These are phyloP conservation scores for Linaria vulgaris DNA, from an alignment of 257 asterid species.

Conservation along the genomic window DNA sequence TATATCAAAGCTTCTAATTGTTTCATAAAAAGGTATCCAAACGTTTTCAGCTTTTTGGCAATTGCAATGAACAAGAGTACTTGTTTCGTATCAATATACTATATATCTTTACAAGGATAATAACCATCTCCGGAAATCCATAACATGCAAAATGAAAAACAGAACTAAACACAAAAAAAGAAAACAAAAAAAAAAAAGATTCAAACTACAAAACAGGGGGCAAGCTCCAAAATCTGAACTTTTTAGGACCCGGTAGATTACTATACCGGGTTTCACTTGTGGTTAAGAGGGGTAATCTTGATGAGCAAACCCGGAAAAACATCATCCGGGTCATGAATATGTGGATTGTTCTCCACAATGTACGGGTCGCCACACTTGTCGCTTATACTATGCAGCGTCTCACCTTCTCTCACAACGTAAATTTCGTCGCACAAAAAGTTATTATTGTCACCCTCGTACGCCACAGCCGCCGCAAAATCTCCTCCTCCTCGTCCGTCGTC, in stretches of 20 bases:
- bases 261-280: constrained; percentile 27
- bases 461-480: constrained; percentile 15
- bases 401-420: constrained; percentile 77
- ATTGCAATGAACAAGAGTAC: too few species aligned
- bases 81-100: too few species aligned
- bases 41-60: too few species aligned
- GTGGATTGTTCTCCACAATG: constrained; percentile 86
- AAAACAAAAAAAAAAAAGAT: neutral
- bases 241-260: too few species aligned
- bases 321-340: constrained; percentile 84
- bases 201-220: neutral
- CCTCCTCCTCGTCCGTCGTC: constrained; percentile 29
- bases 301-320: constrained; percentile 80
- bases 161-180: neutral
- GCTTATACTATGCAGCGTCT: constrained; percentile 70
- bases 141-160: neutral
- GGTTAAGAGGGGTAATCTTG: constrained; percentile 62
- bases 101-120: too few species aligned
- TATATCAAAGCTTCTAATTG: too few species aligned
- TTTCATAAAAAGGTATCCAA: too few species aligned
- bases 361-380: constrained; percentile 82
- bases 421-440: constrained; percentile 63
- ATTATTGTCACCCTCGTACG: neutral
- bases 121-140: neutral
- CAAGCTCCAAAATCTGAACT: too few species aligned